Evolutionary conservation across 1,139 yeast genomes (phyloP).

Genomic region (Hyphopichia burtonii): DNA sequence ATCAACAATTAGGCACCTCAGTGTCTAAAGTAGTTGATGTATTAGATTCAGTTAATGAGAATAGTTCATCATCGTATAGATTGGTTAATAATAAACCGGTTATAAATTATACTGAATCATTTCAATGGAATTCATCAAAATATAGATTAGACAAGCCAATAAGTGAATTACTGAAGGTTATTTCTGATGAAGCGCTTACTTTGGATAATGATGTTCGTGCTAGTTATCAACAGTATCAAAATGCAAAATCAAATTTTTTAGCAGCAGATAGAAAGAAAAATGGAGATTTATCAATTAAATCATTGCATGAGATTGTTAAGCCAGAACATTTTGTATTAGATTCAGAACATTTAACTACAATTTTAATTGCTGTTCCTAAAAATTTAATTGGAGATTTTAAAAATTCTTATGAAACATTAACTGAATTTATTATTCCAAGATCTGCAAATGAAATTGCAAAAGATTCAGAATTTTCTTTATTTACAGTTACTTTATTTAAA

Average conservation of each 20-base stretch:
- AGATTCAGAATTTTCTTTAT: slow-evolving; percentile 74
- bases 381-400: slow-evolving; percentile 58
- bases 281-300: slow-evolving; percentile 89
- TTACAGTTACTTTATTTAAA: slow-evolving; percentile 80
- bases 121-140: slow-evolving; percentile 85
- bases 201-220: slow-evolving; percentile 81
- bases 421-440: slow-evolving; percentile 87
- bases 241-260: slow-evolving; percentile 78
- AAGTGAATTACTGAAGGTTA: slow-evolving; percentile 65
- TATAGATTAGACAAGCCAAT: slow-evolving; percentile 84
- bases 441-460: slow-evolving; percentile 68
- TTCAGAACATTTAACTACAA: slow-evolving; percentile 82
- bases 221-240: slow-evolving; percentile 66
- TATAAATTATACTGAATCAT: slow-evolving; percentile 65
- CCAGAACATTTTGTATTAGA: slow-evolving; percentile 81
- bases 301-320: slow-evolving; percentile 84
- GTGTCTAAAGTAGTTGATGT: slow-evolving; percentile 77
- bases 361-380: slow-evolving; percentile 85
- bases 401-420: slow-evolving; percentile 69
- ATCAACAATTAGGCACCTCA: slow-evolving; percentile 67
- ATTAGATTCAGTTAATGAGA: slow-evolving; percentile 51
- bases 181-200: slow-evolving; percentile 75
- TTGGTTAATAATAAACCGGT: slow-evolving; percentile 47
- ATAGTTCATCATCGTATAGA: slow-evolving; percentile 18
- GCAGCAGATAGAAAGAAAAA: slow-evolving; percentile 91